phyloP scores from a whole-genome alignment of 495 filamentous ascomycete genomes.

The Chaetomium cochliodes region DNA sequence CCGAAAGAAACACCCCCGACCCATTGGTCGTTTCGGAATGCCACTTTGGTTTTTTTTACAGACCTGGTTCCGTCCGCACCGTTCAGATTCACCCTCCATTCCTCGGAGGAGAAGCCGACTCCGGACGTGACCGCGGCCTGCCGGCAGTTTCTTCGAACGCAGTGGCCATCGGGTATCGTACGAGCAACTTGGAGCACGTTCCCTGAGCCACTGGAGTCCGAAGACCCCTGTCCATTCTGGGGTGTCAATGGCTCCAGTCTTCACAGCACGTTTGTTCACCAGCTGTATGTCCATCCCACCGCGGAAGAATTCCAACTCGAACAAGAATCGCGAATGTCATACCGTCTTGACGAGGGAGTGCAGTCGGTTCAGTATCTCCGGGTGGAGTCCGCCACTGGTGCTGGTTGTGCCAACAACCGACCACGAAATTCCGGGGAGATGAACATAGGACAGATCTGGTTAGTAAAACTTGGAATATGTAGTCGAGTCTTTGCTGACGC shows the following conservation, averaged over 20 bases:
- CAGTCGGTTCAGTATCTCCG: background rate
- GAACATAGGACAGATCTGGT: background rate
- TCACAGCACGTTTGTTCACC: background rate
- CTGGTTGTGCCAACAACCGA: background rate
- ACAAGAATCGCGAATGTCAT: background rate
- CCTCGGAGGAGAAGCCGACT: background rate
- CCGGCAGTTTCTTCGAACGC: background rate
- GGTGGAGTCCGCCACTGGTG: background rate
- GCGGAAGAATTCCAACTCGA: background rate
- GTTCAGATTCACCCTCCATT: background rate
- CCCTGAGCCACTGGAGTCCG: background rate
- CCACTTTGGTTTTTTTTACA: background rate
- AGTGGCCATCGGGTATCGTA: background rate
- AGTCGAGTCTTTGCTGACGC: background rate
- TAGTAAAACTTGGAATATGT: no score
- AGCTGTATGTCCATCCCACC: background rate
- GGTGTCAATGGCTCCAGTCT: background rate
- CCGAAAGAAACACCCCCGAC: background rate
- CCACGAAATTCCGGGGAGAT: background rate
- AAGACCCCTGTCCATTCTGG: background rate
- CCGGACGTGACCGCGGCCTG: background rate
- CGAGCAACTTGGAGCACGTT: background rate
- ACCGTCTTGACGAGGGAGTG: background rate
- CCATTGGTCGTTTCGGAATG: background rate
- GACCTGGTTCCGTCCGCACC: background rate